Base-by-base conservation (phyloP, 1,284 basidiomycete species). In the Filobasidium uniguttulatum region DNA sequence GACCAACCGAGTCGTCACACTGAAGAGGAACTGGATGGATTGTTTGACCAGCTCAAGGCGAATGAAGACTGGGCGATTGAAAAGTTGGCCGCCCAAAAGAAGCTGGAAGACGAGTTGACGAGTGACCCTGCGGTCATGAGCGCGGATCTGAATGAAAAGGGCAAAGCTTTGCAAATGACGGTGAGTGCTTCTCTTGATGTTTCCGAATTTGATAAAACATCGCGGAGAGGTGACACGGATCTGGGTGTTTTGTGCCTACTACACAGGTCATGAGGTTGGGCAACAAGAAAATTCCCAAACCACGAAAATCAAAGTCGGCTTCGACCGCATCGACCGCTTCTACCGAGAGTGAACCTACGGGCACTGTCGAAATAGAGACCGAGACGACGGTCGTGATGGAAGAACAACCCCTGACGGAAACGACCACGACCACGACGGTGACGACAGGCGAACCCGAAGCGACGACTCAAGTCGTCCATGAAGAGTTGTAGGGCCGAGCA, bases 41-140 rank as follows among this genome's bases (percentile, higher is more conserved):
- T 93, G 19, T 82, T 88, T 65, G 77, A 75, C 61, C 73, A 79
- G 50, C 71, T 91, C 54, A 77, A 76, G 62, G 83, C 85, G 45
- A 80, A 85, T 60, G 84, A 86, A 68, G 57, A 65, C 29, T 94
- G 89, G 87, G 70, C 93, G 55, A 74, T 79, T 58, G 79, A 77
- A 50, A 77, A 77, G 67, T 82, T 89, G 35, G 80, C 83, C 70
- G 79, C 78, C 68, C 89, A 93, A 70, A 83, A 80, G 71, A 65
- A 65, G 45, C 77, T 83, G 44, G 75, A 79, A 65, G 69, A 74
- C 64, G 77, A 84, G 60, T 79, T 85, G 64, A 65, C 62, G 3
- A 55, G 57, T 19, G 80, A 93, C 62, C 86, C 88, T 0, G 81
- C 83, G 19, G 77, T 94, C 40, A 76, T 81, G 62, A 81, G 81